These are phyloP conservation scores for Mycosphaerella arachidis DNA, from an alignment of 2,329 filamentous ascomycete species.

Conservation along the genomic window DNA sequence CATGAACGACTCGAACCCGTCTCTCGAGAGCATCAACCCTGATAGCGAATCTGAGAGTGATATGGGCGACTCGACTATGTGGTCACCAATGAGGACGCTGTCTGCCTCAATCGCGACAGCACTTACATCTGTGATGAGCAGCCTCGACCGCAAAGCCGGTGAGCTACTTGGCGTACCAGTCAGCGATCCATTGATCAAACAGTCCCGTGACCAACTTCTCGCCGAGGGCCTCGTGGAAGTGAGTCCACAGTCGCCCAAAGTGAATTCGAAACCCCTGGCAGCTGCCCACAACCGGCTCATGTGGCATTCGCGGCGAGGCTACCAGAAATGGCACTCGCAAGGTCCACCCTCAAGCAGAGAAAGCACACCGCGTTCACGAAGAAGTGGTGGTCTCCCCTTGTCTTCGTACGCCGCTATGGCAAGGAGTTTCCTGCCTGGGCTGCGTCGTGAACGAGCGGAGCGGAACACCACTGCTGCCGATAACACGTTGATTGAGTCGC, in stretches of 20 bases:
- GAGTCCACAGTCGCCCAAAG: no score
- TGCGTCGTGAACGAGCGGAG: neutral
- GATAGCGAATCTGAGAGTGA: neutral
- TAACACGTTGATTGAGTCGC: conserved; percentile 4
- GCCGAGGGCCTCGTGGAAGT: neutral
- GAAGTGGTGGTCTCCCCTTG: neutral
- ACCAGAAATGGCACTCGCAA: neutral
- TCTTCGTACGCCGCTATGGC: neutral
- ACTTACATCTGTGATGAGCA: neutral
- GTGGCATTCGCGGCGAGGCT: neutral
- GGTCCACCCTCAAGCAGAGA: neutral
- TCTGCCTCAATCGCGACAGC: neutral
- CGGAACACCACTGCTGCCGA: neutral
- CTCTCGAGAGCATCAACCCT: neutral
- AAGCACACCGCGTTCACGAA: neutral
- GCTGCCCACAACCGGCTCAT: neutral
- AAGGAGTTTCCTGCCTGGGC: neutral
- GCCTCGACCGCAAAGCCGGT: neutral
- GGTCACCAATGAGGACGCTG: neutral
- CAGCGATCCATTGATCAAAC: neutral
- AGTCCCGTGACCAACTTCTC: neutral
- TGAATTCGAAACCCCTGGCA: neutral
- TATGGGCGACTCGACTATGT: neutral
- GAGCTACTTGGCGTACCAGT: neutral
- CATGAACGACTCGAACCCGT: neutral